Base-by-base conservation (phyloP, 371 early-diverging fungal species). In the Mucor lusitanicus region DNA sequence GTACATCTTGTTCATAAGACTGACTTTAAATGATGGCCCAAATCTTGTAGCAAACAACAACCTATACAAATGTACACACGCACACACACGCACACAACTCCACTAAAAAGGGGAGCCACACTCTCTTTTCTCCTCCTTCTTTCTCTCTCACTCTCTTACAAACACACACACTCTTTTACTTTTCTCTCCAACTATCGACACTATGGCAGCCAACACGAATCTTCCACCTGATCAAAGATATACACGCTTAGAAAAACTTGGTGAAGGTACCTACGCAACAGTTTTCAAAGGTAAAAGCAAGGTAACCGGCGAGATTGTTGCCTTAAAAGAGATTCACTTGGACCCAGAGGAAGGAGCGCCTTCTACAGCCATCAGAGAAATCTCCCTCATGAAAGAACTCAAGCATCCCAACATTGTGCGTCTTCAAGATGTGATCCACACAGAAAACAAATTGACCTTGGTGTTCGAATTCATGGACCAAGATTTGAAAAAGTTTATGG, bases 221-320 rank as follows among this genome's bases (percentile, higher is more conserved):
- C 48, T 61, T 56, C 58, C 63, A 5, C 80, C 79, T 28, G 78
- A 79, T 44, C 72, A 86, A 64, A 80, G 87, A 57, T 97, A 94
- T 79, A 78, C 89, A 65, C 90, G 92, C 59, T 80, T 92, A 48
- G 96, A 97, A 75, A 96, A 97, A 81, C 88, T 99, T 61, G 99
- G 99, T 46, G 99, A 98, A 85, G 99, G 99, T 37, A 99, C 99
- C 28, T 99, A 99, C 75, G 99, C 99, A n/a, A 96, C 94, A 7
- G 99, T 99, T n/a, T 99, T 92, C 88, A 99, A 98, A 85, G 99
- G 98, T 69, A 88, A 92, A 81, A 92, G 91, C 72, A 88, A 90
- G 70, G 77, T 88, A 15, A 94, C 93, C 37, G 92, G 93, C 40
- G 96, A 95, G 67, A 89, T 96, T 27, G 98, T 99, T 6, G 99